Evolutionary conservation across 1,139 yeast species (phyloP).

Genomic region (Tardiomyces digboiensis): DNA sequence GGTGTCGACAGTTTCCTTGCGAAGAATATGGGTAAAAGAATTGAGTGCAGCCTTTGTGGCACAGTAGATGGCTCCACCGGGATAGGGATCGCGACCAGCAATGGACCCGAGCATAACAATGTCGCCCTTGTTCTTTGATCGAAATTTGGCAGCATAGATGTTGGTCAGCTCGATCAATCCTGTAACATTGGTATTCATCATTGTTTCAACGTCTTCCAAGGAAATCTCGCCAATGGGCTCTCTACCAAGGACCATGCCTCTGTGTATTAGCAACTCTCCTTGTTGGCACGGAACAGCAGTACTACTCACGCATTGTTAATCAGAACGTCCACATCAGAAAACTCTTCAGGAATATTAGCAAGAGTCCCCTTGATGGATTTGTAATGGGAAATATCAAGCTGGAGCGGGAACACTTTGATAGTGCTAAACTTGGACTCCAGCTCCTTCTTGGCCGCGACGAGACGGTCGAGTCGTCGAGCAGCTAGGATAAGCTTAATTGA

Average conservation of each 20-base stretch:
- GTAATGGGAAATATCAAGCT: constrained; percentile 51
- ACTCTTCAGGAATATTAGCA: constrained; percentile 30
- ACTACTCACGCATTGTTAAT: constrained; percentile 84
- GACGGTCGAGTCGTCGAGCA: constrained; percentile 56
- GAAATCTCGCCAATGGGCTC: constrained; percentile 53
- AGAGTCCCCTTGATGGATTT: constrained; percentile 46
- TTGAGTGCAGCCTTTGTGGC: constrained; percentile 75
- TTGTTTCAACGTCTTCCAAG: constrained; percentile 46
- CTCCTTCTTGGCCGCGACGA: constrained; percentile 25
- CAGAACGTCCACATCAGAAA: constrained; percentile 37
- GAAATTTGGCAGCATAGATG: constrained; percentile 48
- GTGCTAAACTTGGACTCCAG: constrained; percentile 31
- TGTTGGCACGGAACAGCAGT: no score
- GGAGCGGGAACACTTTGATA: constrained; percentile 34
- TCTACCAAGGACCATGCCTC: constrained; percentile 70
- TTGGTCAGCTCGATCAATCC: constrained; percentile 69
- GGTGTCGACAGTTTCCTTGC: constrained; percentile 70
- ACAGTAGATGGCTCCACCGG: constrained; percentile 80
- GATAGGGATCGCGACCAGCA: constrained; percentile 84
- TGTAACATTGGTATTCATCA: constrained; percentile 65
- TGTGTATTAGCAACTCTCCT: no score
- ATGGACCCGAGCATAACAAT: constrained; percentile 78
- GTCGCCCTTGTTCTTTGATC: constrained; percentile 55
- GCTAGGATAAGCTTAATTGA: constrained; percentile 52
- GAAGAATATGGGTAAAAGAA: constrained; percentile 63